Conservation (phyloP, 768 basidiomycete genomes). For the Agaricus blazei region DNA sequence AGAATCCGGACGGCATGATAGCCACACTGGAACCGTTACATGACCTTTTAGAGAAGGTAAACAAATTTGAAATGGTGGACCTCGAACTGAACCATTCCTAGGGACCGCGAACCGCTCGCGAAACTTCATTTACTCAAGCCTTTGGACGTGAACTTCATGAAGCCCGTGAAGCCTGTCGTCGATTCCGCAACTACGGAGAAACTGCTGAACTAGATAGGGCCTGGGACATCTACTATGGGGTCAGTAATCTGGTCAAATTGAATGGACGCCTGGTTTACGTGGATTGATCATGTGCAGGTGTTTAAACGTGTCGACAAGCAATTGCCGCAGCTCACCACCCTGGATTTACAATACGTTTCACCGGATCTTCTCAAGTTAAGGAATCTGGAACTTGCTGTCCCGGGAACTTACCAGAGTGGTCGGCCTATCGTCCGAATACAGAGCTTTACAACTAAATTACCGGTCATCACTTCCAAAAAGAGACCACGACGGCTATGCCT, state of each 20-base stretch:
- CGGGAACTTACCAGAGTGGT: slow-evolving; percentile 92
- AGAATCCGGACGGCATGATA: slow-evolving; percentile 97
- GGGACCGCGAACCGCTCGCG: slow-evolving; percentile 92
- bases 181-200: slow-evolving; percentile 84
- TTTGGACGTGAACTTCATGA: slow-evolving; percentile 91
- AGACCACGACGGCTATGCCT: slow-evolving; percentile 85
- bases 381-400: slow-evolving; percentile 90
- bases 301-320: slow-evolving; percentile 97
- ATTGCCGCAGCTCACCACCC: slow-evolving; percentile 77
- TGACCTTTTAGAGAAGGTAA: slow-evolving; percentile 81
- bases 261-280: background rate
- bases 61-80: slow-evolving; percentile 15
- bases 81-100: slow-evolving; percentile 23
- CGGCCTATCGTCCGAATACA: slow-evolving; percentile 76
- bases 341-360: slow-evolving; percentile 97
- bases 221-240: slow-evolving; percentile 98
- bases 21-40: slow-evolving; percentile 88
- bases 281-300: slow-evolving; percentile 43
- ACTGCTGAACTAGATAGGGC: slow-evolving; percentile 89
- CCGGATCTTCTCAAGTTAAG: slow-evolving; percentile 85
- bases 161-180: slow-evolving; percentile 85
- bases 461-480: slow-evolving; percentile 95
- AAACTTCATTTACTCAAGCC: slow-evolving; percentile 91
- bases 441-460: slow-evolving; percentile 84
- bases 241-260: slow-evolving; percentile 27